These are phyloP conservation scores for Neocallimastix lanati DNA, from an alignment of 192 early-diverging fungal genomes.

Conservation along the genomic window DNA sequence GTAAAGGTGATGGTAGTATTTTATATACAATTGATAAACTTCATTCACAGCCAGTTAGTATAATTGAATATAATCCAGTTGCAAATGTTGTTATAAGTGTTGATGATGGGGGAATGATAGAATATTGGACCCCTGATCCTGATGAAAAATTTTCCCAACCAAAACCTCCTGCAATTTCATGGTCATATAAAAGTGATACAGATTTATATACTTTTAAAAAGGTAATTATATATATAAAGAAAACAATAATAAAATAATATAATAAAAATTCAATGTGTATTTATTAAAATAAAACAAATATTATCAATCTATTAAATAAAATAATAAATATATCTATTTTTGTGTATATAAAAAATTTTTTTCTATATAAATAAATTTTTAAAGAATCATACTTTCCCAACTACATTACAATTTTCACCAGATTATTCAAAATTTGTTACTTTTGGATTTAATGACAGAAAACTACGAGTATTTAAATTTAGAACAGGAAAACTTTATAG, in stretches of 20 bases:
- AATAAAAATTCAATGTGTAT: too few relatives aligned
- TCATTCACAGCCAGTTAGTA: background rate
- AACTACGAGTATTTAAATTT: constrained; percentile 70
- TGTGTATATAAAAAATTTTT: too few relatives aligned
- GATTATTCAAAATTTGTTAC: constrained; percentile 74
- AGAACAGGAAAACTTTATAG: constrained; percentile 65
- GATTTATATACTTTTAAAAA: constrained; percentile 96
- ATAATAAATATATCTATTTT: background rate
- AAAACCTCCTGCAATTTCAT: constrained; percentile 24
- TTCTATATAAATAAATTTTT: too few relatives aligned
- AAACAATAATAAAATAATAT: too few relatives aligned
- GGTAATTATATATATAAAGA: constrained; percentile 13
- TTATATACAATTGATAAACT: constrained; percentile 42
- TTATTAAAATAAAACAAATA: too few relatives aligned
- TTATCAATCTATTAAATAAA: too few relatives aligned
- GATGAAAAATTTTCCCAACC: constrained; percentile 12
- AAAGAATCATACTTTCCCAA: constrained; percentile 57
- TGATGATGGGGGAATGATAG: constrained; percentile 75
- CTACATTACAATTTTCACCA: constrained; percentile 60
- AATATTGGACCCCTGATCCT: constrained; percentile 64
- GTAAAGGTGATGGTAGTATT: constrained; percentile 40
- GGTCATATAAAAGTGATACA: constrained; percentile 79
- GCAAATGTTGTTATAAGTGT: constrained; percentile 63
- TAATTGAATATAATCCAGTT: constrained; percentile 40
- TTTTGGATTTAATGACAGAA: constrained; percentile 61